These are phyloP conservation scores for Jaminaea rosea DNA, from an alignment of 1,284 basidiomycete species.

Conservation along the genomic window DNA sequence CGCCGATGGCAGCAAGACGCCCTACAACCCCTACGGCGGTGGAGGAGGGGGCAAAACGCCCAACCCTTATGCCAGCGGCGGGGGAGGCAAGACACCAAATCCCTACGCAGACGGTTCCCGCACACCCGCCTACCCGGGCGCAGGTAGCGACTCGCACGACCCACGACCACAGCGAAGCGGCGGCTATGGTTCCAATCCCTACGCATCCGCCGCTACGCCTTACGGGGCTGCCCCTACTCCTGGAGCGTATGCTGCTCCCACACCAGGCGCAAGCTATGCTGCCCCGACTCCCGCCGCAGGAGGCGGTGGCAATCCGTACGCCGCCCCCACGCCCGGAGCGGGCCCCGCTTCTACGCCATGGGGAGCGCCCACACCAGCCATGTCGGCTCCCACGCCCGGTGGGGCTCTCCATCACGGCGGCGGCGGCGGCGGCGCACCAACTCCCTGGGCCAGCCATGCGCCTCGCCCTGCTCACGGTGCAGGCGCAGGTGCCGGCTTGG, in stretches of 20 bases:
- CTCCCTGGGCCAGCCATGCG: neutral
- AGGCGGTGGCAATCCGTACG: neutral
- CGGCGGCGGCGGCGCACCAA: neutral
- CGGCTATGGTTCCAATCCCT: neutral
- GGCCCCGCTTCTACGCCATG: neutral
- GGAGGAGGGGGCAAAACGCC: constrained; percentile 6
- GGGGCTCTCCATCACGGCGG: neutral
- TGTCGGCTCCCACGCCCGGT: neutral
- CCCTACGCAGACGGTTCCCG: constrained; percentile 1
- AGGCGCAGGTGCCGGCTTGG: neutral
- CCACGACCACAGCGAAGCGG: neutral
- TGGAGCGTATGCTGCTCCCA: constrained; percentile 1
- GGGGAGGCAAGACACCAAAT: neutral
- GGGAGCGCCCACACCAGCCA: neutral
- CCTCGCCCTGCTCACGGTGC: neutral
- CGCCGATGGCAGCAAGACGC: constrained; percentile 4
- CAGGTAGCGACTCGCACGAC: neutral
- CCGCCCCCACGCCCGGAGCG: neutral
- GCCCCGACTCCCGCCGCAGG: constrained; percentile 3
- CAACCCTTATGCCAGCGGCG: neutral
- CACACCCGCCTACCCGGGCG: neutral
- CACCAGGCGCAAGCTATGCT: constrained; percentile 4
- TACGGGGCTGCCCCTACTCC: constrained; percentile 7
- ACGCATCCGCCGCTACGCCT: neutral
- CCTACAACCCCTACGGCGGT: constrained; percentile 7